Base-by-base conservation (phyloP, 177 flowering plant genomes). In the Vitis hybrid region DNA sequence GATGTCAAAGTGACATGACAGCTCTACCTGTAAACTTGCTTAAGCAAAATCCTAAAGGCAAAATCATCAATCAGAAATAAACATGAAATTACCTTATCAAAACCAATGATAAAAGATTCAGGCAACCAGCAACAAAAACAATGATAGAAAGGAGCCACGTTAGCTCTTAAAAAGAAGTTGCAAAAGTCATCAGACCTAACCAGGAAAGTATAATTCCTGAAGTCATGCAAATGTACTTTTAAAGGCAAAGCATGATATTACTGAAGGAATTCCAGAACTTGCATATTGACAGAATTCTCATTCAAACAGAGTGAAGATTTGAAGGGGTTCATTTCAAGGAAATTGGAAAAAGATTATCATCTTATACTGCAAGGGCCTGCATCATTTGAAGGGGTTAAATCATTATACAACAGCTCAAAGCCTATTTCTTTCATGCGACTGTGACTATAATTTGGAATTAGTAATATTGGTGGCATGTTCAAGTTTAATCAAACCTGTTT, bases 401-500 rank as follows among this genome's bases (percentile, higher is more conserved):
- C 46, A 52, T 60, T 46, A 48, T 14, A 11, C 51, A 65, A 40
- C 8, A 32, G 24, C 15, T 35, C 16, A 9, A 49, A 59, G 15
- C 16, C 46, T 6, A 6, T 35, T 5, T 35, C 7, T 6, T 35
- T 35, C 46, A 35, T 35, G 46, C 4, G 7, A 24, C 27, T 35
- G 6, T 5, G 46, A 6, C 46, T 35, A 35, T 35, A 35, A 35
- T 35, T 35, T 35, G 46, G 46, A 35, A 35, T 35, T 35, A 35
- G 0, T 35, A 35, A 35, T 35, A 11, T 18, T 32, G 6, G 14
- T 60, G 10, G 4, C 27, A 65, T 40, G n/a, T 27, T 56, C 56
- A 51, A n/a, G 56, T 10, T 32, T 60, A 62, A 57, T 57, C 51
- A 54, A 2, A 91, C 99, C 98, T 85, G 99, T 95, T 82, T 88